Conservation (phyloP, 305 asterid genomes). For the Solanum hybrid region DNA sequence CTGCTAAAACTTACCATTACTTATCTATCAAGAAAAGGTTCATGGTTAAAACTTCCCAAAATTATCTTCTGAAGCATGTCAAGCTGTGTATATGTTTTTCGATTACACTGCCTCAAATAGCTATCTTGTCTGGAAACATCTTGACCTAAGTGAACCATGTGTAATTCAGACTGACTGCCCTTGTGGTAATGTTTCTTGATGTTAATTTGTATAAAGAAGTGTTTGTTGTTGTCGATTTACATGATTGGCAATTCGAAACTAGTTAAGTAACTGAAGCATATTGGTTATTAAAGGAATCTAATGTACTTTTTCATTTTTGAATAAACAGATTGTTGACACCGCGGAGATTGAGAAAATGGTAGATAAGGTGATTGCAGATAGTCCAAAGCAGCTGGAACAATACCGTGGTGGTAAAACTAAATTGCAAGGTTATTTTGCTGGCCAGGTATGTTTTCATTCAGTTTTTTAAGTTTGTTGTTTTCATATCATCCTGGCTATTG, state of each 20-base stretch:
- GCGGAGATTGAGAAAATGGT: slow-evolving; percentile 85
- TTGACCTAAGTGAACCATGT: neutral
- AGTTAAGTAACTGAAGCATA: neutral
- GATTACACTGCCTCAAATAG: neutral
- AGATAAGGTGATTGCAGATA: slow-evolving; percentile 67
- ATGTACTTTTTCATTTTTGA: neutral
- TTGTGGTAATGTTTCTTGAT: neutral
- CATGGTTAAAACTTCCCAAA: neutral
- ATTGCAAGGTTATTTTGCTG: slow-evolving; percentile 90
- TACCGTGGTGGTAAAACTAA: slow-evolving; percentile 88
- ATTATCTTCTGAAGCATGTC: neutral
- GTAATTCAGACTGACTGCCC: neutral
- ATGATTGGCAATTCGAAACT: neutral
- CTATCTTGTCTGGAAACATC: neutral
- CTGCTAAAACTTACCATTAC: neutral
- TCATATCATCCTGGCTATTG: neutral
- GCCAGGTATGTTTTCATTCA: slow-evolving; percentile 53
- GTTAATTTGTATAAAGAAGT: neutral
- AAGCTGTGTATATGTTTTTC: neutral
- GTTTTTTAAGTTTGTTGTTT: neutral
- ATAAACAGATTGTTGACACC: slow-evolving; percentile 72
- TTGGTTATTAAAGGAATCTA: neutral
- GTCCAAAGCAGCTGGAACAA: slow-evolving; percentile 83
- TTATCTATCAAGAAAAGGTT: neutral
- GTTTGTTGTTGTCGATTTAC: neutral